Percentiles rank a stretch among this genome's conserved stretches.
Evolutionary conservation across 2,329 filamentous ascomycete genomes (phyloP).

Genomic region (Diaporthe capsici): DNA sequence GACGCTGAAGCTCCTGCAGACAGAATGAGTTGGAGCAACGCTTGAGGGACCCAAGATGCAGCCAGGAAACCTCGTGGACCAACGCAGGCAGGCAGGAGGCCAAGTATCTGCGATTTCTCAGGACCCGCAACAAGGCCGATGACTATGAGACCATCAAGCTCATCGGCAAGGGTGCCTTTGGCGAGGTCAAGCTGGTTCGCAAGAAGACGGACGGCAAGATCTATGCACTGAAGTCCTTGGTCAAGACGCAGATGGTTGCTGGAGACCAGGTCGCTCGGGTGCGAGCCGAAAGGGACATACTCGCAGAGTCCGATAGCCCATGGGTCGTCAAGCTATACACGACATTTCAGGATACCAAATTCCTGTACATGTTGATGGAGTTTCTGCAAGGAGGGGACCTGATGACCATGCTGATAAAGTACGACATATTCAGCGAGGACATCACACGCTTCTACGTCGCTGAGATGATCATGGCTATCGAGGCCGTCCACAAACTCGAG

Average conservation of each 20-base stretch:
- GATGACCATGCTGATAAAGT: slow-evolving; percentile 90
- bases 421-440: slow-evolving; percentile 86
- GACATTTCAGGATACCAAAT: slow-evolving; percentile 82
- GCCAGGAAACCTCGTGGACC: slow-evolving; percentile 72
- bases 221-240: slow-evolving; percentile 83
- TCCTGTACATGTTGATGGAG: slow-evolving; percentile 86
- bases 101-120: slow-evolving; percentile 79
- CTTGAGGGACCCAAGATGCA: slow-evolving; percentile 54
- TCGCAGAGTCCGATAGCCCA: slow-evolving; percentile 84
- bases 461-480: slow-evolving; percentile 84
- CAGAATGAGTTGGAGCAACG: slow-evolving; percentile 78
- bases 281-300: slow-evolving; percentile 82
- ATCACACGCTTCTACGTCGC: slow-evolving; percentile 90
- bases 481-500: slow-evolving; percentile 83
- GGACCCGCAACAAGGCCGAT: slow-evolving; percentile 77
- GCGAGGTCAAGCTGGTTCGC: slow-evolving; percentile 83
- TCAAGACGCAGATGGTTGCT: slow-evolving; percentile 88
- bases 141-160: slow-evolving; percentile 84
- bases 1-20: slow-evolving; percentile 55
- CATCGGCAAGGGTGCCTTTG: slow-evolving; percentile 85
- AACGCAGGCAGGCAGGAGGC: slow-evolving; percentile 63
- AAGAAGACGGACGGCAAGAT: slow-evolving; percentile 83
- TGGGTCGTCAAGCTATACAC: slow-evolving; percentile 87
- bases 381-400: slow-evolving; percentile 85
- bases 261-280: slow-evolving; percentile 85